A percentile compares a stretch with the other conserved stretches of the same genome.
These are phyloP conservation scores for Lepidium sativum DNA, from an alignment of 345 rosid genomes.

Conservation along the genomic window DNA sequence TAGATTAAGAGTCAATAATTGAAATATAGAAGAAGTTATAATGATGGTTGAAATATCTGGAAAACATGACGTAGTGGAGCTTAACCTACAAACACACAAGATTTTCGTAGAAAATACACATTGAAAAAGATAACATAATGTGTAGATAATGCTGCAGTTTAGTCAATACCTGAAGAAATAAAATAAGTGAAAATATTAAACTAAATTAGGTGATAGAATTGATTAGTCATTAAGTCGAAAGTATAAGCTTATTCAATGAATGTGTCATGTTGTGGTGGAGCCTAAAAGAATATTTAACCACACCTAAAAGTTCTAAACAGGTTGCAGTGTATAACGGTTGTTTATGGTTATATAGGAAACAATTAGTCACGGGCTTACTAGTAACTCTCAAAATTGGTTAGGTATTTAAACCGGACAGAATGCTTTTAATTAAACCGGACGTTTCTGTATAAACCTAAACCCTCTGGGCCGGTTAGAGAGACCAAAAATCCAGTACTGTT, in stretches of 20 bases:
- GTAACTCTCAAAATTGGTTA: too few relatives aligned
- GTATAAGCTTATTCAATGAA: conserved; percentile 6
- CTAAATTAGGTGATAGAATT: not conserved
- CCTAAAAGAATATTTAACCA: not conserved
- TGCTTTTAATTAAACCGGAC: not conserved
- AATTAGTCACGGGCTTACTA: too few relatives aligned
- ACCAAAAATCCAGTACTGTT: not conserved
- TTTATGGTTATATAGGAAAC: too few relatives aligned
- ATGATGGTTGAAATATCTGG: too few relatives aligned
- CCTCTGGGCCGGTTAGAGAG: not conserved
- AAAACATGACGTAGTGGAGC: too few relatives aligned
- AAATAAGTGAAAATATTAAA: not conserved
- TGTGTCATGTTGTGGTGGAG: not conserved
- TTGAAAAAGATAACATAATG: too few relatives aligned
- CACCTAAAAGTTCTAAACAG: not conserved
- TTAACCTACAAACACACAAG: too few relatives aligned
- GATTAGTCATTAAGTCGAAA: not conserved
- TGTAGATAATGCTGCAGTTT: not conserved
- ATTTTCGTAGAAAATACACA: too few relatives aligned
- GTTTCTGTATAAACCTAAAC: not conserved
- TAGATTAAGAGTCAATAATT: too few relatives aligned
- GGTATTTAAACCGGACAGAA: too few relatives aligned
- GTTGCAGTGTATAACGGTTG: too few relatives aligned
- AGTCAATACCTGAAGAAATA: conserved; percentile 23
- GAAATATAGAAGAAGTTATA: too few relatives aligned